Evolutionary conservation across 208 protist species (phyloP), one percentile per base, ranked within the genome.

Genomic region (Acanthamoeba triangularis): DNA sequence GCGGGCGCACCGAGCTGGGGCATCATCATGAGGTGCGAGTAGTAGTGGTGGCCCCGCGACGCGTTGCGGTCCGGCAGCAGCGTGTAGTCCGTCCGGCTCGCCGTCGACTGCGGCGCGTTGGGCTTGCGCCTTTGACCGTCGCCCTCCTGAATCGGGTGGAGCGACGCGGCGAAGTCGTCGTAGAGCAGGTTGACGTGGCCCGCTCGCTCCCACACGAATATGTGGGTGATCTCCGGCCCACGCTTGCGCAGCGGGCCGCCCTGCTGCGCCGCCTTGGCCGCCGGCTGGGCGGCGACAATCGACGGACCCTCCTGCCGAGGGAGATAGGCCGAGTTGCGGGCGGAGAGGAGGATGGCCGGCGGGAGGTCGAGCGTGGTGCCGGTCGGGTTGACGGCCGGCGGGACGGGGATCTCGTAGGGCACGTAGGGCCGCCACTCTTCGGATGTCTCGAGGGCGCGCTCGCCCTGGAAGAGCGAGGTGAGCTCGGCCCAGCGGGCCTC

Each of bases 1-100:
- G 87, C 7, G 0, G 87, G 87, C n/a, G 63, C 47, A 7, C n/a
- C 35, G 7, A 78, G 59, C 6, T 10, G 13, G 5, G 87, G 56
- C 63, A 93, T 78, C 87, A 93, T 78, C 87, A 93, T 93, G 56
- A 93, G 65, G 61, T 93, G 56, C 23, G 52, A 44, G 47, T 78
- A 78, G 44, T 93, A 78, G 87, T 78, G 87, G 7, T 30, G n/a
- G 10, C 87, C 63, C 13, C 65, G 56, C 41, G 33, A 11, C 23
- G 61, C 59, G 56, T 69, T 78, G 41, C 65, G 56, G 47, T 93
- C 87, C 25, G 87, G 33, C 25, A 59, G 61, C 11, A 93, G 28
- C 23, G 87, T 76, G 28, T 47, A 78, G 20, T 93, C 63, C 11
- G 87, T 25, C 23, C 63, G 47, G 16, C 54, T 56, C 11, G 33